phyloP scores from a whole-genome alignment of 1,284 basidiomycete genomes.

The Trichosporon faecale region DNA sequence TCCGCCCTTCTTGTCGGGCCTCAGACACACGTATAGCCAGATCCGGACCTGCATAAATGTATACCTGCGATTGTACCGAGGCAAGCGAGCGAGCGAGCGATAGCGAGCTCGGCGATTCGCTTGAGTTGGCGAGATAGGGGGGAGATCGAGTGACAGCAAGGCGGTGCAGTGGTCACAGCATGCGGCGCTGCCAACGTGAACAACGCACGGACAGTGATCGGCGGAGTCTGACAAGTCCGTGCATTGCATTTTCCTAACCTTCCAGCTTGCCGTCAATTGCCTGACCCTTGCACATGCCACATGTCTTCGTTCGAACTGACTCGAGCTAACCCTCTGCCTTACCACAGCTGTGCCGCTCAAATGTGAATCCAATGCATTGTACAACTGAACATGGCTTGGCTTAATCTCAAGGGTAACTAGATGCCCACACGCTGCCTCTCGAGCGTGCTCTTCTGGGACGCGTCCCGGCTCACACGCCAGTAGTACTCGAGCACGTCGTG shows the following conservation, averaged over 20 bases:
- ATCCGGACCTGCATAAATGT: slow-evolving; percentile 2
- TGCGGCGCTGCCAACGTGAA: no score
- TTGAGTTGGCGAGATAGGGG: no score
- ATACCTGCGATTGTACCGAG: background rate
- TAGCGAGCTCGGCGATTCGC: no score
- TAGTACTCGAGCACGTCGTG: slow-evolving; percentile 87
- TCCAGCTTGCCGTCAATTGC: no score
- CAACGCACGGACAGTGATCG: no score
- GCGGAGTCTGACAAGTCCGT: no score
- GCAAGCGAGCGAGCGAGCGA: no score
- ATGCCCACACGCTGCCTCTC: slow-evolving; percentile 44
- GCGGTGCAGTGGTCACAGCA: no score
- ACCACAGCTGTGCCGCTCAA: background rate
- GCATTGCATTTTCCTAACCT: no score
- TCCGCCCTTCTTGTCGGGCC: background rate
- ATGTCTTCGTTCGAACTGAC: no score
- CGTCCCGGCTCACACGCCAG: slow-evolving; percentile 60
- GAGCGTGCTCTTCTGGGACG: slow-evolving; percentile 52
- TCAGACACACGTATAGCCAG: background rate
- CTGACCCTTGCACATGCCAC: no score
- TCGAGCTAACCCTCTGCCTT: background rate
- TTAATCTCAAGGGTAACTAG: background rate
- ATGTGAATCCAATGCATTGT: background rate
- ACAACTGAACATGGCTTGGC: background rate
- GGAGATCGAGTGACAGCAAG: no score